phyloP scores from a whole-genome alignment of 345 rosid species.

The Sapria himalayana region DNA sequence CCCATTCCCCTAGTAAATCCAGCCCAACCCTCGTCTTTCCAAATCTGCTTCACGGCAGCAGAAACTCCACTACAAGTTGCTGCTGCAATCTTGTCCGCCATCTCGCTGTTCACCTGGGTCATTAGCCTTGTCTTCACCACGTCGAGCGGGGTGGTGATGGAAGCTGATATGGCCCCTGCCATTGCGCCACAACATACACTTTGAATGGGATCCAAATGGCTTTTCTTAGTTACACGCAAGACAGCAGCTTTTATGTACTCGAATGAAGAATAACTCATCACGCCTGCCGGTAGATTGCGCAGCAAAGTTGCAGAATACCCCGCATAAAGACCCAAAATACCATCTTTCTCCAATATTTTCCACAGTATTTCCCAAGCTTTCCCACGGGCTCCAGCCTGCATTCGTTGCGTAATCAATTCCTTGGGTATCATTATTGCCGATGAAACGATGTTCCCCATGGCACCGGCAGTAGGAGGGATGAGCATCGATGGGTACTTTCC shows the following conservation, averaged over 20 bases:
- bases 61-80: conserved; percentile 43
- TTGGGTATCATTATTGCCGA: conserved; percentile 92
- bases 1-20: conserved; percentile 78
- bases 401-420: conserved; percentile 72
- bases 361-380: conserved; percentile 60
- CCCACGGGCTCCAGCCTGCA: conserved; percentile 83
- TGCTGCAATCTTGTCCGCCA: conserved; percentile 26
- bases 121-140: conserved; percentile 88
- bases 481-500: conserved; percentile 45
- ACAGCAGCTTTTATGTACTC: conserved; percentile 75
- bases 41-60: conserved; percentile 45
- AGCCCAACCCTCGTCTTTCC: conserved; percentile 79
- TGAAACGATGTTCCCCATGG: conserved; percentile 82
- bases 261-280: conserved; percentile 72
- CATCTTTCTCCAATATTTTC: conserved; percentile 63
- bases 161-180: conserved; percentile 88
- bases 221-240: conserved; percentile 34
- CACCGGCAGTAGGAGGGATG: conserved; percentile 88
- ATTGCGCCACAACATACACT: conserved; percentile 76
- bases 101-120: conserved; percentile 51
- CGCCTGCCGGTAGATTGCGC: conserved; percentile 85
- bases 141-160: conserved; percentile 72
- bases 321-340: conserved; percentile 67
- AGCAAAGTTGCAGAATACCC: conserved; percentile 79
- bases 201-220: conserved; percentile 57